Evolutionary conservation across 2,329 filamentous ascomycete genomes (phyloP), one percentile per base, ranked within the genome.

Genomic region (Botryotinia convoluta): DNA sequence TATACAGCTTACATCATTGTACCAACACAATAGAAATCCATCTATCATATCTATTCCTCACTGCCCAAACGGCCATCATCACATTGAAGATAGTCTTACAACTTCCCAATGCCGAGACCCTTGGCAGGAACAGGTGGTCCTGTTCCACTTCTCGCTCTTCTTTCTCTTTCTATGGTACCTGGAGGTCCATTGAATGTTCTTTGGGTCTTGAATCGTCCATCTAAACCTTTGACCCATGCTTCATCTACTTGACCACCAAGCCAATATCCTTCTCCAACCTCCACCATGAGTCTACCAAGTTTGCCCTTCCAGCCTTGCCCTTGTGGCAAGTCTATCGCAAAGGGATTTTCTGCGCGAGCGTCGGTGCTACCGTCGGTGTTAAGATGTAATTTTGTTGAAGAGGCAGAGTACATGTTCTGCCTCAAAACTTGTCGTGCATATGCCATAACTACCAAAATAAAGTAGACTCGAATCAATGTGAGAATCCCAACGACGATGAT

Each of bases 281-380:
- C 87, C 42, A 97, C 86, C 92, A 98, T 93, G 45, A 88, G 80
- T 69, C 95, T 87, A n/a, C 94, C 95, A 18, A 97, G 79, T 78
- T 89, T 90, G 48, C 94, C 95, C 81, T 87, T 88, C 89, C 92
- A 94, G 29, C 94, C 94, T 75, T 92, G 87, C 18, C 94, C 93
- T 72, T 93, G 90, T n/a, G 91, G 89, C 62, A 89, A 88, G 69
- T 88, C 89, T 45, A 85, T 83, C 0, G 88, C 87, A 82, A 97
- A 97, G 0, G 93, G 85, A 83, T 93, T 90, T 75, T 90, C 87
- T 48, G 88, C 86, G 70, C 86, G 83, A 70, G 85, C 83, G 73
- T 87, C 84, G 39, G 83, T 81, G 22, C 69, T 72, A 22, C 78
- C 77, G 74, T 81, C 81, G n/a, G 76, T 80, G 54, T 81, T 79